A percentile compares a stretch with the other conserved stretches of the same genome.
phyloP scores from a whole-genome alignment of 2,329 filamentous ascomycete genomes.

The Fusarium sp. region DNA sequence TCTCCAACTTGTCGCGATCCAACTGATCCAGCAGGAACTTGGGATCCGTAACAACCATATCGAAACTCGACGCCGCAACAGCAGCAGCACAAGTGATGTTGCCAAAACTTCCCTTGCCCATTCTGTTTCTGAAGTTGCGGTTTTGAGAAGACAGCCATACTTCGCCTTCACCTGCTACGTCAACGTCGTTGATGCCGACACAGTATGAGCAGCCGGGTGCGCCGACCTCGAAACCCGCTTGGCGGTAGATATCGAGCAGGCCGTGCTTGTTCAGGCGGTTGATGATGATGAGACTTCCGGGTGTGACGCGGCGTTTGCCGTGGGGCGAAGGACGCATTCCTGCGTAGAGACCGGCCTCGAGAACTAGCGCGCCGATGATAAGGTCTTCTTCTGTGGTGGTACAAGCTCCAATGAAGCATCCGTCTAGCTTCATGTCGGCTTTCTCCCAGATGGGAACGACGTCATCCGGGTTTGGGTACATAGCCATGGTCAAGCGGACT shows the following conservation, averaged over 20 bases:
- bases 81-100: neutral
- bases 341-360: neutral
- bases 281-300: neutral
- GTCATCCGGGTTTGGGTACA: conserved; percentile 57
- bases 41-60: neutral
- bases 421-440: neutral
- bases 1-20: neutral
- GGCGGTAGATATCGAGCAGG: neutral
- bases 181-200: neutral
- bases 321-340: neutral
- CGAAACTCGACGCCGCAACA: neutral
- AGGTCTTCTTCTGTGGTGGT: neutral
- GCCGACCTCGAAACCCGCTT: neutral
- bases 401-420: neutral
- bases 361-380: neutral
- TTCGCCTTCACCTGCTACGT: neutral
- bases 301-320: neutral
- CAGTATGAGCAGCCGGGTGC: neutral
- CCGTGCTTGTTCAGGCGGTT: neutral
- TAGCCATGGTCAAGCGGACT: conserved; percentile 54
- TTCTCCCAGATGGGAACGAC: conserved; percentile 41
- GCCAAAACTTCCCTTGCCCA: neutral
- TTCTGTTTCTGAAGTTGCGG: neutral
- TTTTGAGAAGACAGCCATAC: neutral
- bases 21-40: neutral